Evolutionary conservation across 306 rosid species (phyloP).

Genomic region (Vigna radiata): DNA sequence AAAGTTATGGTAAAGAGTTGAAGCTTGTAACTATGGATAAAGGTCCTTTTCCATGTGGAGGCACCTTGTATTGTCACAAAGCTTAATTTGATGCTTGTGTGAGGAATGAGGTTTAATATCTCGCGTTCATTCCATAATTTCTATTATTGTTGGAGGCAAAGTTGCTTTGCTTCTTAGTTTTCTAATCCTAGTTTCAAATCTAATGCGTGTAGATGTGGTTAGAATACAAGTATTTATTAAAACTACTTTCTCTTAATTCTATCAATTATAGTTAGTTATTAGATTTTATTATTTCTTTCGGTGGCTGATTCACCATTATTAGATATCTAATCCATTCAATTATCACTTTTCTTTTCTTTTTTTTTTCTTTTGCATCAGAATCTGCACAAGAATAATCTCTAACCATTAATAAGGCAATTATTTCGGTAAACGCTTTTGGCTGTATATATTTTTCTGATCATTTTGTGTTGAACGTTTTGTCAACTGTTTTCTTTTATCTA

Average conservation of each 20-base stretch:
- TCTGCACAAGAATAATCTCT: neutral
- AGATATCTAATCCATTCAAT: conserved; percentile 27
- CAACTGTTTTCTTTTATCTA: too few relatives aligned
- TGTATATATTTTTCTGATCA: too few relatives aligned
- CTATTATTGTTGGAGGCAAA: conserved; percentile 12
- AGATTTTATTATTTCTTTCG: conserved; percentile 6
- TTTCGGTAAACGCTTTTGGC: too few relatives aligned
- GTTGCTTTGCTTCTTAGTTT: neutral
- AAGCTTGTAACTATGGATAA: neutral
- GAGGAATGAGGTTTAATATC: neutral
- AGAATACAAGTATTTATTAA: neutral
- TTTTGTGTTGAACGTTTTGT: too few relatives aligned
- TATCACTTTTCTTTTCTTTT: too few relatives aligned
- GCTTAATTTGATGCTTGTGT: neutral
- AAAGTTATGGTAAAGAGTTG: neutral
- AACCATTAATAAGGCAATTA: too few relatives aligned
- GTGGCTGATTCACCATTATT: conserved; percentile 44
- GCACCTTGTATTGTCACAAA: neutral
- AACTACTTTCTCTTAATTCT: conserved; percentile 13
- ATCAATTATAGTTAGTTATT: neutral
- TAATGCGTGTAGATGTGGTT: neutral
- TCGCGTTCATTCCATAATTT: neutral
- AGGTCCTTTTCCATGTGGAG: neutral
- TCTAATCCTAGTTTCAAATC: neutral
- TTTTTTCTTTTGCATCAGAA: neutral